These are phyloP conservation scores for Adansonia rubrostipa DNA, from an alignment of 441 rosid genomes.

Conservation along the genomic window DNA sequence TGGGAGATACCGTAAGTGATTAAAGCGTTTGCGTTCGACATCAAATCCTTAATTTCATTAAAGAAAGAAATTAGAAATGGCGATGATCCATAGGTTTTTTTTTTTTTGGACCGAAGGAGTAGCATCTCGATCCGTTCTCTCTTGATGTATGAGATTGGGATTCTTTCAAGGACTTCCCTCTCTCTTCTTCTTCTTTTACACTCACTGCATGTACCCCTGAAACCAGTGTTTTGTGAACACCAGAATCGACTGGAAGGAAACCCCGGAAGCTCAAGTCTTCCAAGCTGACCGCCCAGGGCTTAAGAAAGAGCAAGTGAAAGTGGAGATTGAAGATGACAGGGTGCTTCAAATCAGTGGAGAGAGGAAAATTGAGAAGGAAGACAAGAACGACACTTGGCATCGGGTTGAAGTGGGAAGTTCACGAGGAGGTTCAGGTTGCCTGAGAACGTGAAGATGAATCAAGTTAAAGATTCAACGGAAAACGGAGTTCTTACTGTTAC, in stretches of 20 bases:
- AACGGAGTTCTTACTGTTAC: conserved; percentile 2
- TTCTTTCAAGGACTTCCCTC: background rate
- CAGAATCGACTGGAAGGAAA: conserved; percentile 10
- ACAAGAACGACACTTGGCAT: background rate
- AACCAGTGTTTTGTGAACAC: background rate
- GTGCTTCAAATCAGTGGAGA: background rate
- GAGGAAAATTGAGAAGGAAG: background rate
- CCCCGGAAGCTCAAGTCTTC: conserved; percentile 1
- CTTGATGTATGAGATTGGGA: background rate
- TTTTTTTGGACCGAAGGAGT: background rate
- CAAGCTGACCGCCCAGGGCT: background rate
- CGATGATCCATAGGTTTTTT: background rate
- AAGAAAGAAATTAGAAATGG: background rate
- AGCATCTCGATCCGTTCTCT: background rate
- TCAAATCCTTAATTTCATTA: background rate
- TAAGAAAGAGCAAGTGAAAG: background rate
- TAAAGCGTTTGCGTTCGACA: background rate
- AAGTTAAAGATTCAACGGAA: background rate
- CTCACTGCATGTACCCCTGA: background rate
- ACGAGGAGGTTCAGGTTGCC: conserved; percentile 1
- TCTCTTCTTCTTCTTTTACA: background rate
- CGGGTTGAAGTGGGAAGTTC: background rate
- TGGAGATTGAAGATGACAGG: background rate
- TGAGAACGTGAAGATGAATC: background rate
- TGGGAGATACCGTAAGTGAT: background rate